These are phyloP conservation scores for Epithele typhae DNA, from an alignment of 768 basidiomycete species.

Conservation along the genomic window DNA sequence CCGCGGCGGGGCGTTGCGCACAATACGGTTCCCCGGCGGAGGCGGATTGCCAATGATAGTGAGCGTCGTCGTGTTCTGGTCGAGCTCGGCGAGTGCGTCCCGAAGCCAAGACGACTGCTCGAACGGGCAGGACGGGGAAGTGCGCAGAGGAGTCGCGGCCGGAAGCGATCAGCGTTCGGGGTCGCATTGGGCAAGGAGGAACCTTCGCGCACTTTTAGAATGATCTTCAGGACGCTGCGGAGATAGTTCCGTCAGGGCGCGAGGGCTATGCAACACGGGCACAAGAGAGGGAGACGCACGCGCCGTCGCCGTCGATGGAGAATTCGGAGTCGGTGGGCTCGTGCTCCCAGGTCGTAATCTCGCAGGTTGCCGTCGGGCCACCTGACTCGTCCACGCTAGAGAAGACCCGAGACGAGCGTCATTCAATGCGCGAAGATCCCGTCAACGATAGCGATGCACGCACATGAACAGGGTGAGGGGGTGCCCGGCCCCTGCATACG, in stretches of 20 bases:
- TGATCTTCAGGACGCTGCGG: slow-evolving; percentile 58
- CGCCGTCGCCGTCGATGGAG: slow-evolving; percentile 64
- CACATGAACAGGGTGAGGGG: slow-evolving; percentile 78
- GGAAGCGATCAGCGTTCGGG: too few species aligned
- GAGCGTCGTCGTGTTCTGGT: slow-evolving; percentile 81
- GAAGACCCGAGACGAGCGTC: too few species aligned
- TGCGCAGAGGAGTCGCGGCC: not conserved
- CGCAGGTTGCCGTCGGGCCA: slow-evolving; percentile 84
- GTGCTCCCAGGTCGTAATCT: slow-evolving; percentile 80
- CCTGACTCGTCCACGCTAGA: slow-evolving; percentile 76
- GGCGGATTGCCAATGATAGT: slow-evolving; percentile 78
- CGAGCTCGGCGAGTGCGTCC: slow-evolving; percentile 88
- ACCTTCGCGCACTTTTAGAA: slow-evolving; percentile 61
- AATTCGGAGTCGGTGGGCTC: slow-evolving; percentile 81
- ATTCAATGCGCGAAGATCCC: not conserved
- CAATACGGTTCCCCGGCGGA: slow-evolving; percentile 23
- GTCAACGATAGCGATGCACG: slow-evolving; percentile 1
- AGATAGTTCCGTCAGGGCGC: too few species aligned
- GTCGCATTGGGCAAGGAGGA: not conserved
- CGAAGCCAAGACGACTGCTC: slow-evolving; percentile 84
- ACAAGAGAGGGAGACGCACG: slow-evolving; percentile 35
- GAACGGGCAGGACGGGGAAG: not conserved
- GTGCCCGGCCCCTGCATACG: slow-evolving; percentile 72
- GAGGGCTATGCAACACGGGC: not conserved
- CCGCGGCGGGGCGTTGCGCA: slow-evolving; percentile 45